Percentiles rank a stretch among this genome's conserved stretches.
phyloP scores from a whole-genome alignment of 2,329 filamentous ascomycete species.

The Neofusicoccum parvum region DNA sequence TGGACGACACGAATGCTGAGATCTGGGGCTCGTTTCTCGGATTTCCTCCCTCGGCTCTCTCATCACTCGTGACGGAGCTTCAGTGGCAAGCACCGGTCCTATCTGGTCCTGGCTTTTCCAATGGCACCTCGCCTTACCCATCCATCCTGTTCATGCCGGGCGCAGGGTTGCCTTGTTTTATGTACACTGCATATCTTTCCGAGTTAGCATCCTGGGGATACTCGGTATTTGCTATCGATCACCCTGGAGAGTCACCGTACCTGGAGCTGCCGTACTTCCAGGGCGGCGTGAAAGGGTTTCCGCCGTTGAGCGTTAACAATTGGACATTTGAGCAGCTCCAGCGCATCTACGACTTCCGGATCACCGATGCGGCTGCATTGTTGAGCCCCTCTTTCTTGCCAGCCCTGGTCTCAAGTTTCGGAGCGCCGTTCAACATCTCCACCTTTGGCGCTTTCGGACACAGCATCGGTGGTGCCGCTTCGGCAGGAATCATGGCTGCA shows the following conservation, averaged over 20 bases:
- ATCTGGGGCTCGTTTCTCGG: conserved; percentile 22
- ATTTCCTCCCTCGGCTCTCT: not conserved
- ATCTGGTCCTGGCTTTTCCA: not conserved
- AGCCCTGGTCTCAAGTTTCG: conserved; percentile 2
- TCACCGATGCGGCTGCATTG: conserved; percentile 26
- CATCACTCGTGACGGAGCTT: conserved; percentile 23
- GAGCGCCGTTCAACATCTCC: conserved; percentile 23
- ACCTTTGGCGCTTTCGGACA: conserved; percentile 27
- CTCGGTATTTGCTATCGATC: conserved; percentile 27
- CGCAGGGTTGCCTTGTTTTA: conserved; percentile 23
- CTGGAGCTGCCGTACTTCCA: conserved; percentile 22
- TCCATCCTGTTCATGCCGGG: conserved; percentile 29
- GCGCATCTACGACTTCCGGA: conserved; percentile 25
- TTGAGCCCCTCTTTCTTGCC: conserved; percentile 2
- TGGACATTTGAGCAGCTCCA: conserved; percentile 1
- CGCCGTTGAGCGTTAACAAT: not conserved
- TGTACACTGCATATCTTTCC: conserved; percentile 23
- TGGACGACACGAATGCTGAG: conserved; percentile 28
- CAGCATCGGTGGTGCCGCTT: conserved; percentile 28
- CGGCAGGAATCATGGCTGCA: conserved; percentile 22
- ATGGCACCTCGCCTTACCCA: conserved; percentile 6
- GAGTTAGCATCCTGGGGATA: conserved; percentile 28
- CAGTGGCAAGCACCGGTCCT: conserved; percentile 25
- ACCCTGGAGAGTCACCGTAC: conserved; percentile 28
- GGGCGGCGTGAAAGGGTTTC: conserved; percentile 11